Conservation (phyloP, 176 grass and related monocot genomes). For the Avena eriantha region DNA sequence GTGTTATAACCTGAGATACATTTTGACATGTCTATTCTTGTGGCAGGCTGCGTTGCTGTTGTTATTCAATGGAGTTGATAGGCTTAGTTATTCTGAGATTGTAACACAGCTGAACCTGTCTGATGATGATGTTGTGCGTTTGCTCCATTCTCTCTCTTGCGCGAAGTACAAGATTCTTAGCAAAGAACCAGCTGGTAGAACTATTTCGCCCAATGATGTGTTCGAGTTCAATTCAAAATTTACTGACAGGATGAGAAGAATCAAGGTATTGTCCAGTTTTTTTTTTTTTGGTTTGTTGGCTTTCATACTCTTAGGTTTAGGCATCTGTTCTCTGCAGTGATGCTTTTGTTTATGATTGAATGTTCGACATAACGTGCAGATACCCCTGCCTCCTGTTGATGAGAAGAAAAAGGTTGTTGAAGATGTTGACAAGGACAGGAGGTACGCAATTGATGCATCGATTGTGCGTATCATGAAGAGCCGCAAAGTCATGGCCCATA, state of each 20-base stretch:
- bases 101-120: constrained; percentile 87
- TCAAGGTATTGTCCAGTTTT: constrained; percentile 68
- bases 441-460: constrained; percentile 97
- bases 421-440: constrained; percentile 94
- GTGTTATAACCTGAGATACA: not conserved
- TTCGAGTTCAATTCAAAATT: constrained; percentile 98
- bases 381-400: constrained; percentile 89
- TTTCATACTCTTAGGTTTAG: not conserved
- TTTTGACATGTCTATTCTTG: constrained; percentile 14
- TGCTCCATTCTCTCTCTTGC: constrained; percentile 97
- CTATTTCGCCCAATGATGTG: constrained; percentile 73
- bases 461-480: constrained; percentile 99
- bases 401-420: constrained; percentile 99
- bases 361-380: constrained; percentile 40
- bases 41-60: constrained; percentile 81
- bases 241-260: constrained; percentile 89
- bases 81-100: constrained; percentile 91
- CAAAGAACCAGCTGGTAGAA: constrained; percentile 85
- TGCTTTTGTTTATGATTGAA: constrained; percentile 23
- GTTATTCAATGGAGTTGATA: constrained; percentile 82
- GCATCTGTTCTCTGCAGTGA: not conserved
- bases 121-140: constrained; percentile 94
- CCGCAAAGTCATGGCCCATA: constrained; percentile 86
- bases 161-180: constrained; percentile 97
- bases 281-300: constrained; percentile 17